These are phyloP conservation scores for Leonotis leonurus DNA, from an alignment of 257 asterid species.

Conservation along the genomic window DNA sequence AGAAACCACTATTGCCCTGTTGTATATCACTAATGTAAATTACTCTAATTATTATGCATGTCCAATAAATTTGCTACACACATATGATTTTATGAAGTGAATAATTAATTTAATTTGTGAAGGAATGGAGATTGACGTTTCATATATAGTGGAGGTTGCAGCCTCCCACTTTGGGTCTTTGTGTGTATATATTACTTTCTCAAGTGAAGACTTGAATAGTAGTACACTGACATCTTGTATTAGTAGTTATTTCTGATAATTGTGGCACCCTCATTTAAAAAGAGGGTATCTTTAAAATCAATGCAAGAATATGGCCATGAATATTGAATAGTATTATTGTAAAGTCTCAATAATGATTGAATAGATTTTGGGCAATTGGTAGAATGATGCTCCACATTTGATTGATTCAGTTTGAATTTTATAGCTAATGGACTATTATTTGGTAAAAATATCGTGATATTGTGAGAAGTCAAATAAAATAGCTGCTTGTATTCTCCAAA, in stretches of 20 bases:
- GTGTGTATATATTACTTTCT: not conserved
- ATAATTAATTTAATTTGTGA: not conserved
- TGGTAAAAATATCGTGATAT: not conserved
- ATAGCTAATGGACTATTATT: not conserved
- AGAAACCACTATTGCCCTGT: too few species aligned
- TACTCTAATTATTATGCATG: too few species aligned
- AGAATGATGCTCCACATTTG: not conserved
- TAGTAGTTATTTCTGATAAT: not conserved
- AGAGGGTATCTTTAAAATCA: not conserved
- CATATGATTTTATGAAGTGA: not conserved
- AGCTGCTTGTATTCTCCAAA: not conserved
- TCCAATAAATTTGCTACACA: not conserved
- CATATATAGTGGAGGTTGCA: slow-evolving; percentile 8
- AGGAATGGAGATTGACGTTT: not conserved
- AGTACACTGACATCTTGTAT: too few species aligned
- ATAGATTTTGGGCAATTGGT: not conserved
- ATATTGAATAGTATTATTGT: not conserved
- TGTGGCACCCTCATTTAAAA: slow-evolving; percentile 3
- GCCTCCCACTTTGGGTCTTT: not conserved
- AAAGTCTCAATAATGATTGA: not conserved
- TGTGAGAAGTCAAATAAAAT: not conserved
- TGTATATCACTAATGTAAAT: too few species aligned
- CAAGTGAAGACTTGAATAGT: not conserved
- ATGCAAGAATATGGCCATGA: not conserved
- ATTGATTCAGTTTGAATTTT: not conserved